Percentiles rank a stretch among this genome's conserved stretches.
These are phyloP conservation scores for Diaporthe destruens DNA, from an alignment of 2,329 filamentous ascomycete species.

Conservation along the genomic window DNA sequence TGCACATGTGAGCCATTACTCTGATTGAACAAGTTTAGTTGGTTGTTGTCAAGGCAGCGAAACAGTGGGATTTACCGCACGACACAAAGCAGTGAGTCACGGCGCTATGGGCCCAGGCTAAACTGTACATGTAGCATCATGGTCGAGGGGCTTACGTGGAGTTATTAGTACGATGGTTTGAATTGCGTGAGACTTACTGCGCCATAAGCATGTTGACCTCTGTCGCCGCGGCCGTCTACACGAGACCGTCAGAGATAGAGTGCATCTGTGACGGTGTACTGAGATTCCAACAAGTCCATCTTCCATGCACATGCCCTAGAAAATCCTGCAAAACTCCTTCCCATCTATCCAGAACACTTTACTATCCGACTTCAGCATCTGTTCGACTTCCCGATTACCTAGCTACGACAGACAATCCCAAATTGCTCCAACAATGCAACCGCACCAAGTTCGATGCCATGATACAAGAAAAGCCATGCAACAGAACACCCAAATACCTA, in stretches of 20 bases:
- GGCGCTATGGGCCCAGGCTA: background rate
- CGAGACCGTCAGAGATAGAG: too few relatives aligned
- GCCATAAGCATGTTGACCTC: background rate
- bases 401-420: background rate
- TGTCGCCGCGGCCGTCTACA: background rate
- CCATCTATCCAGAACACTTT: background rate
- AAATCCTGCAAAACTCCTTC: background rate
- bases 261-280: too few relatives aligned
- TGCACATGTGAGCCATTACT: too few relatives aligned
- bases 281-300: background rate
- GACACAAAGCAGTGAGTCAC: background rate
- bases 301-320: background rate
- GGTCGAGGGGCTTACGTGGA: background rate
- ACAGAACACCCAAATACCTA: background rate
- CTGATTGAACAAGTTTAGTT: background rate
- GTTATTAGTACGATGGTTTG: too few relatives aligned
- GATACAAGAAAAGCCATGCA: background rate
- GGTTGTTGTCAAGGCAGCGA: too few relatives aligned
- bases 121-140: background rate
- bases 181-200: too few relatives aligned
- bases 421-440: slow-evolving; percentile 18
- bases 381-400: background rate
- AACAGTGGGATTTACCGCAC: background rate
- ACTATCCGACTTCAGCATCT: background rate
- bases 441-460: background rate